A percentile compares a stretch with the other conserved stretches of the same genome.
Conservation (phyloP, 805 yeast species). For the Jamesozyma lodderae region DNA sequence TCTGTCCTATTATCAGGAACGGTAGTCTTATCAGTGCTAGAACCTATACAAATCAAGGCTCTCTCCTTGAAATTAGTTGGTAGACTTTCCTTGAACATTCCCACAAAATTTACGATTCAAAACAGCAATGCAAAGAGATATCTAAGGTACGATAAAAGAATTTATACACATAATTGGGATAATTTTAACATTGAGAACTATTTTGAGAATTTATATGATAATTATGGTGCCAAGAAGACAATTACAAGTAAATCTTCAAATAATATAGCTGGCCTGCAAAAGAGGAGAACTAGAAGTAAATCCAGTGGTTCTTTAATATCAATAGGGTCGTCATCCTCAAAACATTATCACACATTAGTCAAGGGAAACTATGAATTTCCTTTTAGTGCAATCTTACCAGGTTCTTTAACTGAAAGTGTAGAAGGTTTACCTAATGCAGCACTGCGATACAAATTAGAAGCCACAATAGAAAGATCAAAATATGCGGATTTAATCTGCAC, state of each 20-base stretch:
- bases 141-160: constrained; percentile 45
- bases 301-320: constrained; percentile 28
- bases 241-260: constrained; percentile 15
- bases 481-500: constrained; percentile 58
- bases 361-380: constrained; percentile 89
- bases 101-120: constrained; percentile 32
- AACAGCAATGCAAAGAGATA: constrained; percentile 41
- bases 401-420: constrained; percentile 73
- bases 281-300: constrained; percentile 5
- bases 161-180: constrained; percentile 76
- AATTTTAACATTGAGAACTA: constrained; percentile 45
- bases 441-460: constrained; percentile 62
- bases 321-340: constrained; percentile 21
- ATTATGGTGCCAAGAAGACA: constrained; percentile 12
- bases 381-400: constrained; percentile 75
- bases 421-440: constrained; percentile 84
- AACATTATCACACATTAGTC: constrained; percentile 35
- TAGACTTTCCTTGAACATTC: constrained; percentile 56
- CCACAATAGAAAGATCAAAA: constrained; percentile 74
- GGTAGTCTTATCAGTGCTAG: constrained; percentile 66
- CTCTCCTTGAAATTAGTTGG: constrained; percentile 57
- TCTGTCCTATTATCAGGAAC: constrained; percentile 70
- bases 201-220: constrained; percentile 21
- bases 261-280: constrained; percentile 19
- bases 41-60: constrained; percentile 61